These are phyloP conservation scores for Backusella parvicylindrica DNA, from an alignment of 192 early-diverging fungal species.

Conservation along the genomic window DNA sequence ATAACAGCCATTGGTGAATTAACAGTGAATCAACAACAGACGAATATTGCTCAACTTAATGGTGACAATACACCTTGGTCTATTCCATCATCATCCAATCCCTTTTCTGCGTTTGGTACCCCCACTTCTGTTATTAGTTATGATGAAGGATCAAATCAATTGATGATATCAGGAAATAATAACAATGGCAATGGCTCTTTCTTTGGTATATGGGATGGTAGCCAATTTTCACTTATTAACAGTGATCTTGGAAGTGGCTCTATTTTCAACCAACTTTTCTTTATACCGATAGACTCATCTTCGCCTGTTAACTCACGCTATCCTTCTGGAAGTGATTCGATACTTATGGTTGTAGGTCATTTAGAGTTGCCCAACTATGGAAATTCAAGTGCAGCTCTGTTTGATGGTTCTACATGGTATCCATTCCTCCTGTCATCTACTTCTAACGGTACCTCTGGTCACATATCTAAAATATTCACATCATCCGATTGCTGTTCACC, in stretches of 20 bases:
- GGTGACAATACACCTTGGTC: background rate
- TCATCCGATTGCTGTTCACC: background rate
- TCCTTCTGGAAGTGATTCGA: constrained; percentile 8
- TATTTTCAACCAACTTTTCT: constrained; percentile 5
- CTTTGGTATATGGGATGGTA: constrained; percentile 11
- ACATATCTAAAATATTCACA: constrained; percentile 22
- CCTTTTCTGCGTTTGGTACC: background rate
- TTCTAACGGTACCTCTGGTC: constrained; percentile 17
- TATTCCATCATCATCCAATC: background rate
- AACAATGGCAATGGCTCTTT: background rate
- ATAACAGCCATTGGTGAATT: background rate
- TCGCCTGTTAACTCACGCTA: constrained; percentile 6
- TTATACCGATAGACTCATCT: constrained; percentile 5
- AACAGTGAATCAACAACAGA: background rate
- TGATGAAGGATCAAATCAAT: background rate
- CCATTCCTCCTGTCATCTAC: constrained; percentile 39
- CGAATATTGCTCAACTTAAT: background rate
- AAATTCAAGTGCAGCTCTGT: constrained; percentile 41
- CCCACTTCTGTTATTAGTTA: background rate
- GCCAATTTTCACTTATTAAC: background rate
- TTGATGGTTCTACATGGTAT: constrained; percentile 45
- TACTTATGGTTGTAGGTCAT: constrained; percentile 41
- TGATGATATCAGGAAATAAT: background rate
- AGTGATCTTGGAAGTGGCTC: constrained; percentile 10
- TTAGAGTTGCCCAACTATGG: constrained; percentile 38